These are phyloP conservation scores for Chaetoceros tenuissimus DNA, from an alignment of 108 stramenopile genomes.

Conservation along the genomic window DNA sequence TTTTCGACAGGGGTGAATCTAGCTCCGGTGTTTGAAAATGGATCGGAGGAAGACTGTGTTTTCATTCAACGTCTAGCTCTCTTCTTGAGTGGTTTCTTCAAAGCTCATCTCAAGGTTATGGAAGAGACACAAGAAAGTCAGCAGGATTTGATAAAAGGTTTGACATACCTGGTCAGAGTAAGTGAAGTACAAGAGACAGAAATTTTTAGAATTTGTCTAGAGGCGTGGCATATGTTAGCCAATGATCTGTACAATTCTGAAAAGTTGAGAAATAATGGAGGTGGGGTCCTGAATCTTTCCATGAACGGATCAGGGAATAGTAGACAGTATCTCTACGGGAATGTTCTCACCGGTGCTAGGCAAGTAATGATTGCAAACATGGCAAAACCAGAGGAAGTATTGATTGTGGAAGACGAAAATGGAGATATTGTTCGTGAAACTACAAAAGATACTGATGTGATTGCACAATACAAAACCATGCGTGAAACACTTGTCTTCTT, in stretches of 20 bases:
- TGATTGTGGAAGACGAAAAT: conserved; percentile 98
- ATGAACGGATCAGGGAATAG: conserved; percentile 17
- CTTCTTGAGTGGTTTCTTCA: conserved; percentile 89
- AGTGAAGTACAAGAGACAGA: conserved; percentile 95
- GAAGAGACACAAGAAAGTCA: conserved; percentile 78
- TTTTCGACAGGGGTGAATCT: conserved; percentile 85
- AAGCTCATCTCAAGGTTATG: conserved; percentile 81
- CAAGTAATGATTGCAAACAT: conserved; percentile 96
- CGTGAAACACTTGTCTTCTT: conserved; percentile 96
- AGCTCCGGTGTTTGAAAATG: conserved; percentile 76
- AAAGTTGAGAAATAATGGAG: conserved; percentile 30
- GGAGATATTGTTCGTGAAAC: conserved; percentile 96
- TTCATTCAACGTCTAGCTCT: conserved; percentile 94
- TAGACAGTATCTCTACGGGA: conserved; percentile 77
- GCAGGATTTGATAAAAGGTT: conserved; percentile 74
- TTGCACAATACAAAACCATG: conserved; percentile 99
- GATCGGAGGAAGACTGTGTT: conserved; percentile 82
- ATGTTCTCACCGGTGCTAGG: conserved; percentile 83
- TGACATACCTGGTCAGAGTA: conserved; percentile 91
- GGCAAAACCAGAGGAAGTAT: conserved; percentile 99
- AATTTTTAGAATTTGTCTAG: conserved; percentile 97
- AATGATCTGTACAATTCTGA: conserved; percentile 92
- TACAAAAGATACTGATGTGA: conserved; percentile 97
- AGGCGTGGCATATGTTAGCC: conserved; percentile 95
- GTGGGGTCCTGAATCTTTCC: conserved; percentile 50